A percentile compares a stretch with the other conserved stretches of the same genome.
Evolutionary conservation across 2,329 filamentous ascomycete genomes (phyloP).

Genomic region (Penicillium sp.): DNA sequence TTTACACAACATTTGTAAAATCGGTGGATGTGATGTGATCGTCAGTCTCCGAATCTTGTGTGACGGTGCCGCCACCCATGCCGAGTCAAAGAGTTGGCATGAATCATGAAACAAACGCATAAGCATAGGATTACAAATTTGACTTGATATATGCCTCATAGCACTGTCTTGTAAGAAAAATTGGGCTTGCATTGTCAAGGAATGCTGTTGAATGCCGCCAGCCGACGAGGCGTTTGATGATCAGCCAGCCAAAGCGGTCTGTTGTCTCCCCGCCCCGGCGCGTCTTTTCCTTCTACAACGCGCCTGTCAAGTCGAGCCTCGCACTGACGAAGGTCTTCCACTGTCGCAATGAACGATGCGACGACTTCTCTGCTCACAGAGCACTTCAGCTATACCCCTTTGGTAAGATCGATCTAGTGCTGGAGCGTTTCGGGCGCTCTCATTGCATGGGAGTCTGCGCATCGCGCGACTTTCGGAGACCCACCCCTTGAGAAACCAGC

Average conservation of each 20-base stretch:
- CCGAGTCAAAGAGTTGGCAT: background rate
- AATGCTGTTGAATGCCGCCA: conserved; percentile 6
- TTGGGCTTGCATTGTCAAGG: background rate
- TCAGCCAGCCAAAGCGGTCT: conserved; percentile 21
- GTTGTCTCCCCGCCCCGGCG: conserved; percentile 12
- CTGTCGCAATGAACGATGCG: conserved; percentile 45
- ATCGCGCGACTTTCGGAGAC: conserved; percentile 4
- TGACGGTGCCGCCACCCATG: conserved; percentile 4
- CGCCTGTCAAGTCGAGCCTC: conserved; percentile 13
- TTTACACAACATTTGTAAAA: background rate
- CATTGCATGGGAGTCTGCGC: background rate
- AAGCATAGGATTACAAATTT: background rate
- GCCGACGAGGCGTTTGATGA: background rate
- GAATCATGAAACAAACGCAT: background rate
- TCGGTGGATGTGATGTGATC: conserved; percentile 4
- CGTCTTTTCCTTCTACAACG: conserved; percentile 22
- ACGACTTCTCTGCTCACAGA: conserved; percentile 75
- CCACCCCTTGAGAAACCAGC: conserved; percentile 13
- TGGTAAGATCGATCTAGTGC: conserved; percentile 59
- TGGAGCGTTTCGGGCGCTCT: background rate
- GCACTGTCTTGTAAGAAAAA: background rate
- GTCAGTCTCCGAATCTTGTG: conserved; percentile 5
- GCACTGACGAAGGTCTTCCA: conserved; percentile 5
- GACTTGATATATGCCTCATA: background rate
- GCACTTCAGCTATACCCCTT: conserved; percentile 91